Evolutionary conservation across 1,139 yeast species (phyloP), one percentile per base, ranked within the genome.

Genomic region (Saccharomyces pastorianus): DNA sequence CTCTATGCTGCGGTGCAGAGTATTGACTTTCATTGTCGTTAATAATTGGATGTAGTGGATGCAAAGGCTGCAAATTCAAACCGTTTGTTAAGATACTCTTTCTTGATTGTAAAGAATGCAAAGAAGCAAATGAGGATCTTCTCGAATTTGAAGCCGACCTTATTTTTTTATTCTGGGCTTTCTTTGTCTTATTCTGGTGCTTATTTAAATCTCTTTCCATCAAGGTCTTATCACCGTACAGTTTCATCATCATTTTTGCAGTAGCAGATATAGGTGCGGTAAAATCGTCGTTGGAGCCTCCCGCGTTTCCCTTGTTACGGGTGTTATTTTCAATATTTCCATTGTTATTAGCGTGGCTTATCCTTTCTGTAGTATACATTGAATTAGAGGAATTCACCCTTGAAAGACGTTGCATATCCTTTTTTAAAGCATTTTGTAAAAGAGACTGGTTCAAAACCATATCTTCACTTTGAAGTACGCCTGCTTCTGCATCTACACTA

Each of bases 401-500:
- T 63, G 44, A 38, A 20, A 38, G 44, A 9, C 44, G 44, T 38
- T 38, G 44, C 64, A 63, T 58, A 32, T 64, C 68, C 28, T 61
- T 62, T 48, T 59, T 61, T 23, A 64, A 28, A 29, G 56, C 59
- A 34, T 57, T 54, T 28, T 64, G 61, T 26, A 65, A 51, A 8
- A 60, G 48, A 2, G 64, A 53, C 47, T 62, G 63, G 49, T 64
- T 65, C 31, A 65, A 47, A 6, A 64, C 59, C 23, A 61, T 61
- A 50, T 65, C 69, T 31, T 60, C 60, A 38, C 58, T 55, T 38
- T 64, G 64, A 46, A 64, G 46, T 13, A 59, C 53, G 8, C 64
- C 67, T 6, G 56, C 56, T 14, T 59, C 62, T 5, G 51, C 56
- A 49, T 63, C 64, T 20, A 53, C 54, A 32, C 58, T 54, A 32